Evolutionary conservation across 306 rosid genomes (phyloP), one percentile per base, ranked within the genome.

Genomic region (Albizia julibrissin): DNA sequence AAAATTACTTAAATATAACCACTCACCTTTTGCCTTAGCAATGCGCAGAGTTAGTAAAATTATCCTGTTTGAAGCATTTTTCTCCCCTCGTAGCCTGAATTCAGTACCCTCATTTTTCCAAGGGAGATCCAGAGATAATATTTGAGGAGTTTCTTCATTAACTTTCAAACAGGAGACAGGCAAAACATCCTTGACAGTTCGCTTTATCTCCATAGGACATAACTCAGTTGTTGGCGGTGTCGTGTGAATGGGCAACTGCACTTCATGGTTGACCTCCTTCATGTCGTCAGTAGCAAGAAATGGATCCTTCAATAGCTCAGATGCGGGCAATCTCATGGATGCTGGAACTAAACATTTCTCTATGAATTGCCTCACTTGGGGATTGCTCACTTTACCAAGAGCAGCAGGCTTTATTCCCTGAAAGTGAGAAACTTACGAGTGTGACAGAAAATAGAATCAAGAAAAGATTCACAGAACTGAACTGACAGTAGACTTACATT

Each of bases 331-430:
- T 88, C 99, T 91, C 90, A 76, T 56, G 31, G 96, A 79, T 69
- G 91, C 92, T 69, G 97, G 96, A 88, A 82, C 97, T 67, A 95
- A 77, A 87, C 99, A 95, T 85, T 89, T 95, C 85, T 92, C 98
- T 27, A 95, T 95, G 84, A 95, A 93, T 81, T 85, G 91, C 89
- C 87, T 95, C 56, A 91, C 86, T 85, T 90, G 80, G 6, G 88
- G 91, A 77, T 93, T 91, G 61, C 19, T 81, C 82, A 95, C 98
- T 86, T 88, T 92, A 31, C 78, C 61, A 26, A 95, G 98, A 47
- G 98, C 84, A 81, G 96, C 91, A 27, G 99, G 99, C 86, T 86
- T 93, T 82, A 91, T 80, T 59, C 98, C 99, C 99, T 95, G 40
- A 64, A 80, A 87, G 61, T 50, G 71, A 73, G 78, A 46, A 62